Evolutionary conservation across 176 grass and related monocot genomes (phyloP).

Genomic region (Carex kokanica): DNA sequence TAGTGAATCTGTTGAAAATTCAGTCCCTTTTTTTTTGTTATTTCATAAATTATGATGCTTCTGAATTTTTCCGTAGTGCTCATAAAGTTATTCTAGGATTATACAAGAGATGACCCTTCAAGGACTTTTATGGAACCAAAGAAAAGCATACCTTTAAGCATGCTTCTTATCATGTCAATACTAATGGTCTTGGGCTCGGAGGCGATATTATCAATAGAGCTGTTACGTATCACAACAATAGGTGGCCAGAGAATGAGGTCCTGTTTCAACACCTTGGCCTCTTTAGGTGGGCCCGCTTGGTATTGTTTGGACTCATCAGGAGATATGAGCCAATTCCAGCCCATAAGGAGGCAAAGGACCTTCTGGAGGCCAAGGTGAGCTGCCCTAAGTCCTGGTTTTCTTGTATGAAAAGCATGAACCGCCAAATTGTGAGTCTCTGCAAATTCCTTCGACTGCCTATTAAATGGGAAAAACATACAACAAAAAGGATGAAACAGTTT

Average conservation of each 20-base stretch:
- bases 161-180: slow-evolving; percentile 52
- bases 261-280: slow-evolving; percentile 52
- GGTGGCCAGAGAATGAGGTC: slow-evolving; percentile 96
- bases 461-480: slow-evolving; percentile 30
- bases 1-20: background rate
- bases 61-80: background rate
- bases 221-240: slow-evolving; percentile 70
- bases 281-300: slow-evolving; percentile 41
- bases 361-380: slow-evolving; percentile 80
- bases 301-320: slow-evolving; percentile 67
- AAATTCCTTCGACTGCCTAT: slow-evolving; percentile 68
- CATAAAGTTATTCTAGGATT: background rate
- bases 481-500: background rate
- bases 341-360: slow-evolving; percentile 90
- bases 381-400: slow-evolving; percentile 66
- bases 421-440: slow-evolving; percentile 50
- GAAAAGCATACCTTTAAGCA: slow-evolving; percentile 60
- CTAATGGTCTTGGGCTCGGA: slow-evolving; percentile 38
- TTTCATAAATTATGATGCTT: background rate
- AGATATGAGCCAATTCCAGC: slow-evolving; percentile 79
- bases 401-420: slow-evolving; percentile 58
- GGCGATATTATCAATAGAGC: slow-evolving; percentile 34
- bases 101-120: background rate
- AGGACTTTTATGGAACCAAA: slow-evolving; percentile 21
- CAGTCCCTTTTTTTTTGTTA: background rate